phyloP scores from a whole-genome alignment of 306 rosid genomes.

The Argentina anserina region DNA sequence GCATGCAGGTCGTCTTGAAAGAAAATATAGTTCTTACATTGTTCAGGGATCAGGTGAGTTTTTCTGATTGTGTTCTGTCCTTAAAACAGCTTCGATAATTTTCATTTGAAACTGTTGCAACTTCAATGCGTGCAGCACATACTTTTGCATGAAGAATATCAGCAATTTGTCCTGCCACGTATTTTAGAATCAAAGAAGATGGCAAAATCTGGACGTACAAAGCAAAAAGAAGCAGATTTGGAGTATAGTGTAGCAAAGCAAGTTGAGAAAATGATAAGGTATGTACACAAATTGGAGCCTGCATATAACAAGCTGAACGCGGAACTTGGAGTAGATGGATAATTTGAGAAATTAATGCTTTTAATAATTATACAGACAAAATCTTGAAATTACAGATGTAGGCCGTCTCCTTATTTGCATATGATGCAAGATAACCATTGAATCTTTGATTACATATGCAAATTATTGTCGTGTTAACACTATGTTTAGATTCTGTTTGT shows the following conservation, averaged over 20 bases:
- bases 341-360: not conserved
- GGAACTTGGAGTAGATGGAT: not conserved
- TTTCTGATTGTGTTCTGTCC: conserved; percentile 4
- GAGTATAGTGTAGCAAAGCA: conserved; percentile 97
- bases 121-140: conserved; percentile 54
- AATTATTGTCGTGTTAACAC: not conserved
- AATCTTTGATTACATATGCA: not conserved
- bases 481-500: not conserved
- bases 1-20: conserved; percentile 80
- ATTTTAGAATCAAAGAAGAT: conserved; percentile 95
- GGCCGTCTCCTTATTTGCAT: not conserved
- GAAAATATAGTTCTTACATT: conserved; percentile 83
- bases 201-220: conserved; percentile 98
- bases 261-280: conserved; percentile 99
- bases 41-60: conserved; percentile 87
- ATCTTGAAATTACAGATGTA: not conserved
- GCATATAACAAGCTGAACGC: not conserved
- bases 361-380: not conserved
- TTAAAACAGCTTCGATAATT: conserved; percentile 6
- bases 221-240: conserved; percentile 96
- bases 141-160: conserved; percentile 93
- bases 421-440: not conserved
- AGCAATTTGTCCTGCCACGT: conserved; percentile 79
- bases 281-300: conserved; percentile 13
- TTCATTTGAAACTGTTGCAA: conserved; percentile 17